Percentiles rank a stretch among this genome's conserved stretches.
Conservation (phyloP, 768 basidiomycete species). For the Thelephora ganbajun region DNA sequence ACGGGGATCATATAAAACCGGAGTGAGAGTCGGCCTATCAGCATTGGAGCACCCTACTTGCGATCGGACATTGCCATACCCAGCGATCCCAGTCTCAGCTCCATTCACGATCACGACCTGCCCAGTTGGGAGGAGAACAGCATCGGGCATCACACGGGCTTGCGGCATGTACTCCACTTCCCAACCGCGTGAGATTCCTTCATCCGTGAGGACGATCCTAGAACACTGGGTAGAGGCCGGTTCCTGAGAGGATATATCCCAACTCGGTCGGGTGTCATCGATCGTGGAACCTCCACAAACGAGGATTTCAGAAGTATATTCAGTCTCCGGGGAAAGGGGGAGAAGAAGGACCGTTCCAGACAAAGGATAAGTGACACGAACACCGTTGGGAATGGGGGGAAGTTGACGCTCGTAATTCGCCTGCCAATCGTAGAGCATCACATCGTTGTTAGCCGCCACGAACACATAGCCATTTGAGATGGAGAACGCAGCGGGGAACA, state of each 20-base stretch:
- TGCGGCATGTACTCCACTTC: constrained; percentile 61
- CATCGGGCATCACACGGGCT: constrained; percentile 65
- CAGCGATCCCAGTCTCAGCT: constrained; percentile 57
- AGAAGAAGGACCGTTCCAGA: constrained; percentile 62
- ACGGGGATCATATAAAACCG: constrained; percentile 54
- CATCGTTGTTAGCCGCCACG: constrained; percentile 65
- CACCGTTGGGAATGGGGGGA: constrained; percentile 59
- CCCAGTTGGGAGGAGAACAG: constrained; percentile 70
- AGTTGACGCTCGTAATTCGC: constrained; percentile 44
- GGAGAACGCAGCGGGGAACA: constrained; percentile 65
- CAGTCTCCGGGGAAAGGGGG: constrained; percentile 46
- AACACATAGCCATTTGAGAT: constrained; percentile 61
- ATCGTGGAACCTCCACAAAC: constrained; percentile 67
- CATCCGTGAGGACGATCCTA: constrained; percentile 48
- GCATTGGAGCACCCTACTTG: constrained; percentile 72
- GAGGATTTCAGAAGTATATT: constrained; percentile 55
- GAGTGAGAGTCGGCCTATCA: constrained; percentile 51
- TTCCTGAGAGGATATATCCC: constrained; percentile 57
- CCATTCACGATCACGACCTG: constrained; percentile 67
- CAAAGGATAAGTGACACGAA: constrained; percentile 78
- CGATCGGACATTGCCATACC: constrained; percentile 59
- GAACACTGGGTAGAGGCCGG: constrained; percentile 63
- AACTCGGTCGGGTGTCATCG: constrained; percentile 43
- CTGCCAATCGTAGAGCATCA: constrained; percentile 71
- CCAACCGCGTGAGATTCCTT: constrained; percentile 59